Evolutionary conservation across 441 rosid genomes (phyloP).

Genomic region (Isatis lusitanica): DNA sequence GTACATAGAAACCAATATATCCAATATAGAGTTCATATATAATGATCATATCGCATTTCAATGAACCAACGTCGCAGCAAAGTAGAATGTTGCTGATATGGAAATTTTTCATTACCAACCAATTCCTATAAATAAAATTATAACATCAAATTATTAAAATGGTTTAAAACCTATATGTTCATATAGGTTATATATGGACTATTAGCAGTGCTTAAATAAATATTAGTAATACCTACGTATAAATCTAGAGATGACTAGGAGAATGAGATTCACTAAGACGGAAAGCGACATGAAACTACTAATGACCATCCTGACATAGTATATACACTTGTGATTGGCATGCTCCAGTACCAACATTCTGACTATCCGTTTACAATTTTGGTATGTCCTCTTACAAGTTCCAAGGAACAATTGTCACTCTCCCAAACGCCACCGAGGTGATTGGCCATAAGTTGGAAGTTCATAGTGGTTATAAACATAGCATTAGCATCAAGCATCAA

Average conservation of each 20-base stretch:
- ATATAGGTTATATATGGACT: too few species aligned
- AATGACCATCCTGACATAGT: neutral
- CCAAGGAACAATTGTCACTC: neutral
- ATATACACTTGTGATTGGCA: neutral
- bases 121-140: neutral
- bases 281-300: neutral
- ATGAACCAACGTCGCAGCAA: neutral
- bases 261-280: neutral
- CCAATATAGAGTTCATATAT: neutral
- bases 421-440: neutral
- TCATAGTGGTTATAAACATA: neutral
- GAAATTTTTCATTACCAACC: neutral
- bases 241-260: neutral
- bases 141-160: neutral
- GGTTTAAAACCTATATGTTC: too few species aligned
- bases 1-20: neutral
- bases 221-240: too few species aligned
- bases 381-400: too few species aligned
- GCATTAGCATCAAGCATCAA: neutral
- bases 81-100: neutral
- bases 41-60: neutral
- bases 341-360: neutral
- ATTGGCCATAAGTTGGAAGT: neutral
- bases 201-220: too few species aligned
- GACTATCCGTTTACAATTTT: neutral